phyloP scores from a whole-genome alignment of 1,284 basidiomycete species.

The Hypsizygus ulmarius region DNA sequence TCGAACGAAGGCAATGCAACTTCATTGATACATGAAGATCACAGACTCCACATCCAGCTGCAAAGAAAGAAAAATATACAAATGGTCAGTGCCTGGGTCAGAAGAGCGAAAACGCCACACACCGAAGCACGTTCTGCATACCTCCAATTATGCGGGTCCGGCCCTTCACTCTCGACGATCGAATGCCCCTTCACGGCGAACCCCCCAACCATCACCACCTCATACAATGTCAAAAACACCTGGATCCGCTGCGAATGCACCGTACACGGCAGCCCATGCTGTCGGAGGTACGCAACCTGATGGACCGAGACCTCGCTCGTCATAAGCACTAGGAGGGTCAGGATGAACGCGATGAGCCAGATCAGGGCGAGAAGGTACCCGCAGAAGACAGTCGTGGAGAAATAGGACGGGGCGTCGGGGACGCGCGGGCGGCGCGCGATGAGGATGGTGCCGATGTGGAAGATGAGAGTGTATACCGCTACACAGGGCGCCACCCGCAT shows the following conservation, averaged over 20 bases:
- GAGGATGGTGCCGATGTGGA: conserved; percentile 26
- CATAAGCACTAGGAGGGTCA: conserved; percentile 27
- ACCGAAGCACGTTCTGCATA: conserved; percentile 16
- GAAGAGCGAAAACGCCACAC: conserved; percentile 1
- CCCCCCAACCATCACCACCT: conserved; percentile 23
- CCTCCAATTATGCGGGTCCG: conserved; percentile 24
- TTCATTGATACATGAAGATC: neutral
- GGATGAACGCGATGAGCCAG: conserved; percentile 30
- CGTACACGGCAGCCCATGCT: conserved; percentile 26
- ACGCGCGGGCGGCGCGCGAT: conserved; percentile 26
- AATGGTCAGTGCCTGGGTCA: neutral
- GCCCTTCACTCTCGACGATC: conserved; percentile 26
- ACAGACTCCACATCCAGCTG: conserved; percentile 13
- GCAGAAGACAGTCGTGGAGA: conserved; percentile 29
- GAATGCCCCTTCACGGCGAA: conserved; percentile 26
- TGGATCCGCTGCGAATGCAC: conserved; percentile 28
- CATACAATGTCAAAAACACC: conserved; percentile 25
- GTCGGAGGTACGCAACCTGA: conserved; percentile 20
- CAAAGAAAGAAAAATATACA: neutral
- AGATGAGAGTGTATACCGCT: conserved; percentile 30
- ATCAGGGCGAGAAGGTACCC: conserved; percentile 29
- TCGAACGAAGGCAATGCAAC: too few species aligned
- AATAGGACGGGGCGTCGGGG: conserved; percentile 30
- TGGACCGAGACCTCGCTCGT: conserved; percentile 17
- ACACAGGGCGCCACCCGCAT: conserved; percentile 31